Evolutionary conservation across 176 grass and related monocot genomes (phyloP).

Genomic region (Triticum monococcum): DNA sequence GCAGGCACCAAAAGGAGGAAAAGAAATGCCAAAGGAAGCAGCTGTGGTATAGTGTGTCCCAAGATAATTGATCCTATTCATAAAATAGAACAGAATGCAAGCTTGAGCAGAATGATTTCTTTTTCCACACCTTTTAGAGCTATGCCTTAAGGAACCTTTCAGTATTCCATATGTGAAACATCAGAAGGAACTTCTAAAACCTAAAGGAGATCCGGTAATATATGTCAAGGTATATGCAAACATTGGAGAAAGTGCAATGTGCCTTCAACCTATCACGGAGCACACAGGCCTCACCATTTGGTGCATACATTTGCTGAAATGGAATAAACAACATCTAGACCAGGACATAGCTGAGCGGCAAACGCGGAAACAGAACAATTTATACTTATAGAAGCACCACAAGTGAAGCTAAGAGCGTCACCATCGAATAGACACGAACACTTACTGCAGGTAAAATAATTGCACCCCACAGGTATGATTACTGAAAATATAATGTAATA

Average conservation of each 20-base stretch:
- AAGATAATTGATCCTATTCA: neutral
- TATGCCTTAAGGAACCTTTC: neutral
- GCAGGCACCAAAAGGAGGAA: neutral
- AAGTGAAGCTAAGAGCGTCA: neutral
- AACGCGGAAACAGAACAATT: neutral
- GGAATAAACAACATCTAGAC: constrained; percentile 21
- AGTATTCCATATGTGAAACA: neutral
- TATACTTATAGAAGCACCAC: neutral
- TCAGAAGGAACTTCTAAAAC: neutral
- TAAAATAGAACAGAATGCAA: neutral
- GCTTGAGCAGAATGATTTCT: neutral
- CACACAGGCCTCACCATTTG: neutral
- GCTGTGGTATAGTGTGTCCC: neutral
- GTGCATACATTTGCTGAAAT: constrained; percentile 1
- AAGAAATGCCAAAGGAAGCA: neutral
- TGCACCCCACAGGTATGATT: neutral
- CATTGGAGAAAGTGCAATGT: neutral
- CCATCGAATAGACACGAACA: neutral
- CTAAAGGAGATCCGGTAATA: neutral
- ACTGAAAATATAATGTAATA: neutral
- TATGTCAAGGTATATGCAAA: neutral
- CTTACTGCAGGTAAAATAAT: neutral
- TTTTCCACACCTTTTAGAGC: neutral
- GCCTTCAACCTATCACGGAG: neutral
- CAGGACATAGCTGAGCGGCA: neutral